These are phyloP conservation scores for Ustilago xerochloae DNA, from an alignment of 1,284 basidiomycete species.

Conservation along the genomic window DNA sequence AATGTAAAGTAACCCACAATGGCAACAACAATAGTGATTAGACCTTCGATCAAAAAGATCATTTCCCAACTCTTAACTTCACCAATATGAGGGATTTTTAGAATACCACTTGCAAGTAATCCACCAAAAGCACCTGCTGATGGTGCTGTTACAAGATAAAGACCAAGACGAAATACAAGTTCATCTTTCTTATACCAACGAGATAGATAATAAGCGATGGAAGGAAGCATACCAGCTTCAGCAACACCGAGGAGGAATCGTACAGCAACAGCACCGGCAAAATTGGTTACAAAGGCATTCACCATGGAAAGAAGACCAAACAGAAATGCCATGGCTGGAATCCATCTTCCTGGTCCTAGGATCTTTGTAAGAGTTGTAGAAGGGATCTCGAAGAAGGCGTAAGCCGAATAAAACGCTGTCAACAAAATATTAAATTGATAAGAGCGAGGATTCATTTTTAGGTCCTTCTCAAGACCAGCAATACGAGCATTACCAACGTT, in stretches of 20 bases:
- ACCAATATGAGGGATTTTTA: constrained; percentile 44
- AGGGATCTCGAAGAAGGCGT: constrained; percentile 71
- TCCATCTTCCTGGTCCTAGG: constrained; percentile 67
- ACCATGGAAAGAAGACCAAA: constrained; percentile 41
- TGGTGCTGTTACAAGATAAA: constrained; percentile 57
- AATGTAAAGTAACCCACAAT: constrained; percentile 65
- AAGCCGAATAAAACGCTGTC: constrained; percentile 51
- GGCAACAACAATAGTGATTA: constrained; percentile 67
- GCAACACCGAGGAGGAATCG: constrained; percentile 67
- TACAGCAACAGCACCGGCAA: constrained; percentile 64
- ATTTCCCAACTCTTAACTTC: constrained; percentile 62
- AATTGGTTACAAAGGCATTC: constrained; percentile 67
- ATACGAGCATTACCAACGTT: constrained; percentile 62
- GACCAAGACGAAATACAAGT: constrained; percentile 65
- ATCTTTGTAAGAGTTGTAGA: constrained; percentile 74
- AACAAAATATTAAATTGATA: constrained; percentile 61
- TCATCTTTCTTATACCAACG: constrained; percentile 68
- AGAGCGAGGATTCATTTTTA: constrained; percentile 47
- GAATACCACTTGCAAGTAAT: constrained; percentile 52
- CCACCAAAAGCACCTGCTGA: constrained; percentile 66
- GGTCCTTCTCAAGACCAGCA: constrained; percentile 54
- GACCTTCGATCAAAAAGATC: constrained; percentile 69
- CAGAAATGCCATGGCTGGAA: constrained; percentile 61
- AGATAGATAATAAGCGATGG: constrained; percentile 62
- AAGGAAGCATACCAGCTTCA: constrained; percentile 67